Evolutionary conservation across 2,329 filamentous ascomycete genomes (phyloP).

Genomic region (Gyromitra esculenta): DNA sequence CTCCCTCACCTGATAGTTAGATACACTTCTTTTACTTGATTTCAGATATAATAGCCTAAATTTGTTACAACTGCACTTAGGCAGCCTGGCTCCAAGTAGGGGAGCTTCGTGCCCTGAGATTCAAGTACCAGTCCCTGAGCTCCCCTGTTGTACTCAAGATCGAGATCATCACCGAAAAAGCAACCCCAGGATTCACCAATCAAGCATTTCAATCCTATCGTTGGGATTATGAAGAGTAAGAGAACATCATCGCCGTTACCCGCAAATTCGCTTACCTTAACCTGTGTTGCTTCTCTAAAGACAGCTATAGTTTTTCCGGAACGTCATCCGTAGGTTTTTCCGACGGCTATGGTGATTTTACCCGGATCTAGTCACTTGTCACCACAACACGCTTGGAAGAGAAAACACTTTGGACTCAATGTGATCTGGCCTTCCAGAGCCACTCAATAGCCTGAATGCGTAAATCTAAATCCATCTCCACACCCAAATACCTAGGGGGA

Average conservation of each 20-base stretch:
- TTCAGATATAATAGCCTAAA: no score
- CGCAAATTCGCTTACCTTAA: conserved; percentile 37
- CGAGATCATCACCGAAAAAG: conserved; percentile 39
- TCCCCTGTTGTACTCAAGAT: conserved; percentile 21
- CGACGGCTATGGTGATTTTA: conserved; percentile 26
- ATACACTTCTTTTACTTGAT: not conserved
- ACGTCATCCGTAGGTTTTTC: conserved; percentile 44
- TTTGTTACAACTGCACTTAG: not conserved
- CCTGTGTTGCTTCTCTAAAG: conserved; percentile 3
- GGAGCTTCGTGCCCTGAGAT: conserved; percentile 19
- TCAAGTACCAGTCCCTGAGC: not conserved
- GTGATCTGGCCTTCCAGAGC: conserved; percentile 27
- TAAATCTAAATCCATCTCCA: conserved; percentile 2
- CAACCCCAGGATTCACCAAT: conserved; percentile 28
- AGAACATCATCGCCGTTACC: conserved; percentile 14
- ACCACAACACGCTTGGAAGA: not conserved
- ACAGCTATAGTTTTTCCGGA: conserved; percentile 35
- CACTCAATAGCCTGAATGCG: conserved; percentile 29
- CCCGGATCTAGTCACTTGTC: conserved; percentile 25
- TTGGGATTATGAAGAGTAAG: conserved; percentile 17
- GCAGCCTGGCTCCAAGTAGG: conserved; percentile 5
- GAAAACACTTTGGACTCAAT: not conserved
- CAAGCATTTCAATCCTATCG: conserved; percentile 29
- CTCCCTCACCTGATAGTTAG: not conserved
- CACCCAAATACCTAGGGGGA: not conserved